phyloP scores from a whole-genome alignment of 2,329 filamentous ascomycete species.

The Stagonosporopsis tanaceti region DNA sequence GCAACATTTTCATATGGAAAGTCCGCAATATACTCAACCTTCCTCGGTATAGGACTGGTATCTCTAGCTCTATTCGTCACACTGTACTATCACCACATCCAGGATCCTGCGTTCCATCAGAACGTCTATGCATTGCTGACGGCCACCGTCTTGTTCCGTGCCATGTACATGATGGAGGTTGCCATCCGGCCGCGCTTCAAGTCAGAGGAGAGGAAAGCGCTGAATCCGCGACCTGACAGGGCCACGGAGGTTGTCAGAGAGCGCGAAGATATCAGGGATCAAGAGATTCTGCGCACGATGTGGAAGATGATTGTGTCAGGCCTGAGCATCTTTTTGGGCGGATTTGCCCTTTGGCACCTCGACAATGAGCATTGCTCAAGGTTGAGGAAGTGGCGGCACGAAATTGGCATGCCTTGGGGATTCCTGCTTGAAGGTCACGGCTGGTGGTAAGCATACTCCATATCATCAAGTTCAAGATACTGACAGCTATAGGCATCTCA shows the following conservation, averaged over 20 bases:
- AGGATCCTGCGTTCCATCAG: conserved; percentile 85
- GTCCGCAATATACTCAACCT: conserved; percentile 58
- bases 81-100: conserved; percentile 79
- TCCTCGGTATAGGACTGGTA: conserved; percentile 66
- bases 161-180: conserved; percentile 79
- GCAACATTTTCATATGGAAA: conserved; percentile 78
- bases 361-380: conserved; percentile 79
- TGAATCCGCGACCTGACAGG: conserved; percentile 34
- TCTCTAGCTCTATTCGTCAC: conserved; percentile 71
- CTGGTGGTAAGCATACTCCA: conserved; percentile 66
- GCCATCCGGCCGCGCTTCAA: conserved; percentile 66
- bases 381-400: conserved; percentile 70
- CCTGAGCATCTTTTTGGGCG: conserved; percentile 74
- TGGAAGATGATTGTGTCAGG: conserved; percentile 78
- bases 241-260: conserved; percentile 50
- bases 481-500: conserved; percentile 67
- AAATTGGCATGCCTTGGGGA: conserved; percentile 80
- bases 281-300: conserved; percentile 70
- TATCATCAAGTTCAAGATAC: not conserved
- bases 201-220: conserved; percentile 50
- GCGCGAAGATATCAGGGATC: conserved; percentile 63
- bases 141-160: conserved; percentile 72
- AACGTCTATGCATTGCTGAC: conserved; percentile 79
- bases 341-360: conserved; percentile 79
- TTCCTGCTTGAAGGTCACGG: conserved; percentile 76